Percentiles rank a stretch among this genome's conserved stretches.
Evolutionary conservation across 257 asterid genomes (phyloP).

Genomic region (Capsicum rhomboideum): DNA sequence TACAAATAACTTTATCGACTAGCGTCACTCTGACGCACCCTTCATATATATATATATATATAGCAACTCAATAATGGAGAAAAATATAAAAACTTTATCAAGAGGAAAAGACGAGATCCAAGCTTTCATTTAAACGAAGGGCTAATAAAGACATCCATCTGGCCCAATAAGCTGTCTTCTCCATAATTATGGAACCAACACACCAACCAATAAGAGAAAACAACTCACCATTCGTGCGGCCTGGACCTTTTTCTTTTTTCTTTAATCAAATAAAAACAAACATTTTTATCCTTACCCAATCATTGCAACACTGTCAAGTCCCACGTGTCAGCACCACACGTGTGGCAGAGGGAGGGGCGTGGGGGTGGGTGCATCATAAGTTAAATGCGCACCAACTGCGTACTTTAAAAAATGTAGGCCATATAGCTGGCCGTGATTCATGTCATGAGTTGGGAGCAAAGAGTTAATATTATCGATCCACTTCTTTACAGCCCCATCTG

Average conservation of each 20-base stretch:
- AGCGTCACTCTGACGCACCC: background rate
- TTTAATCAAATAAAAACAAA: background rate
- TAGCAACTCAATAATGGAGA: background rate
- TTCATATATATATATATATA: background rate
- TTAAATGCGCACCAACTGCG: constrained; percentile 15
- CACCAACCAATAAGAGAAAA: constrained; percentile 20
- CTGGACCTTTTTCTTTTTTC: constrained; percentile 25
- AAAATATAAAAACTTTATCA: too few species aligned
- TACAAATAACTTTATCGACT: too few species aligned
- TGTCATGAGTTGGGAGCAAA: background rate
- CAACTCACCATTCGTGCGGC: constrained; percentile 71
- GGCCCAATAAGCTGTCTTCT: constrained; percentile 5
- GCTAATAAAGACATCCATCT: background rate
- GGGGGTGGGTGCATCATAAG: background rate
- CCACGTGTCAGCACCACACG: constrained; percentile 36
- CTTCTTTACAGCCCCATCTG: constrained; percentile 32
- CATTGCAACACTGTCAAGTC: constrained; percentile 28
- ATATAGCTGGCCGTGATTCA: background rate
- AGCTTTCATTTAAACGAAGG: background rate
- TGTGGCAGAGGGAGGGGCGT: constrained; percentile 4
- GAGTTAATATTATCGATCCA: background rate
- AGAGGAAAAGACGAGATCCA: too few species aligned
- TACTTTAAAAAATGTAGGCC: constrained; percentile 25
- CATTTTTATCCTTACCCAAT: constrained; percentile 30
- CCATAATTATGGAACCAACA: background rate